Percentiles rank a stretch among this genome's conserved stretches.
phyloP scores from a whole-genome alignment of 352 stramenopile genomes.

The Globisporangium abappressorium region DNA sequence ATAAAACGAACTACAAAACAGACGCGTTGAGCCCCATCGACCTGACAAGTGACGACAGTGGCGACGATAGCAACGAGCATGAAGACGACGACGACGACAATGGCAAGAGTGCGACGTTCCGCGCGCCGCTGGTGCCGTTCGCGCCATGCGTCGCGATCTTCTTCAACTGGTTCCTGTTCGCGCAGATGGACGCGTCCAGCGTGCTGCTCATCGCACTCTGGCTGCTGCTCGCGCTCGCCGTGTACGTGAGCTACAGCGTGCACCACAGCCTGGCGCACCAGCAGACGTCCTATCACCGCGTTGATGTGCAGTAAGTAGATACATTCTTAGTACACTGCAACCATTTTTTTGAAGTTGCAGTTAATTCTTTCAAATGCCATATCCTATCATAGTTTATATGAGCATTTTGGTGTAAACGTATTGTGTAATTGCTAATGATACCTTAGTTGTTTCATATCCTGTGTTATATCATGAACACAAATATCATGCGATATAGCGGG shows the following conservation, averaged over 20 bases:
- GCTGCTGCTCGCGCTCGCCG: conserved; percentile 56
- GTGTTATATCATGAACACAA: not conserved
- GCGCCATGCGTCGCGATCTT: conserved; percentile 80
- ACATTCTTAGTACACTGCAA: not conserved
- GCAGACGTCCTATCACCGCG: conserved; percentile 57
- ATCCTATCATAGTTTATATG: not conserved
- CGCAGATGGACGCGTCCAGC: conserved; percentile 68
- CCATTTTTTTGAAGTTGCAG: not conserved
- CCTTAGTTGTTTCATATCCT: not conserved
- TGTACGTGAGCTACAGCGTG: conserved; percentile 74
- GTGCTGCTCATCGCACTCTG: conserved; percentile 67
- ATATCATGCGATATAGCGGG: not conserved
- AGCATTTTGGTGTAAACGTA: not conserved
- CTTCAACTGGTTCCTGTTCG: conserved; percentile 88
- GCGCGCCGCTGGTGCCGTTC: conserved; percentile 72
- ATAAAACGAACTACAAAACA: not conserved
- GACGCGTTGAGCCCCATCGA: conserved; percentile 4
- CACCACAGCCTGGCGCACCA: conserved; percentile 71
- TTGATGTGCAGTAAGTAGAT: conserved; percentile 28
- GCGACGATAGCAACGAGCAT: not conserved
- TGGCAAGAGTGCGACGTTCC: conserved; percentile 32
- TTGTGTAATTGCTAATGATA: not conserved
- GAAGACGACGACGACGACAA: conserved; percentile 1
- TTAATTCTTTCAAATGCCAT: not conserved
- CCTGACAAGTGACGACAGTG: not conserved